Evolutionary conservation across 1,139 yeast genomes (phyloP).

Genomic region (Kurtzmaniella quercitrusa): DNA sequence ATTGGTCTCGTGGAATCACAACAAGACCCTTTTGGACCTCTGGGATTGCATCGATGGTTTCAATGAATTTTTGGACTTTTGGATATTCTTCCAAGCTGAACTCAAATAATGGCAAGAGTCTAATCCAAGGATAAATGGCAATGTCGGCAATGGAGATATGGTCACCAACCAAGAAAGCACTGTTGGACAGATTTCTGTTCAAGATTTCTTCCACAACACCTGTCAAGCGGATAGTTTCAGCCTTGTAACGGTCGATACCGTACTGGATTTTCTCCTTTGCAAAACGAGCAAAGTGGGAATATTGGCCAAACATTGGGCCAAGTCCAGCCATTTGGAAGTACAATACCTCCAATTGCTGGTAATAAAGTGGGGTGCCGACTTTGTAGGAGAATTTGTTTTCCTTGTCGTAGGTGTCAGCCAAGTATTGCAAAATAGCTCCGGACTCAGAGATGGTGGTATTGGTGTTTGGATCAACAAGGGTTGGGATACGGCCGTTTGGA

Average conservation of each 20-base stretch:
- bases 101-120: constrained; percentile 14
- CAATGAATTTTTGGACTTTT: constrained; percentile 39
- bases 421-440: constrained; percentile 54
- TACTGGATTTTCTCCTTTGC: constrained; percentile 49
- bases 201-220: constrained; percentile 50
- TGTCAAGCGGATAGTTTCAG: constrained; percentile 49
- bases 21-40: constrained; percentile 33
- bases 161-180: constrained; percentile 52
- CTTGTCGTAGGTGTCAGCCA: constrained; percentile 55
- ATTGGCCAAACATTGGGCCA: constrained; percentile 63
- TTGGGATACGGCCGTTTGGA: constrained; percentile 63
- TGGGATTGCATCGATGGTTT: constrained; percentile 30
- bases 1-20: neutral
- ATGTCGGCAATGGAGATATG: constrained; percentile 54
- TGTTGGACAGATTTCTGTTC: constrained; percentile 30
- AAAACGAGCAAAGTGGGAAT: constrained; percentile 37
- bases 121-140: constrained; percentile 39
- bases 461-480: constrained; percentile 42
- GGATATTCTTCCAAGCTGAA: constrained; percentile 43
- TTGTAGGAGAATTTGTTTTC: constrained; percentile 46
- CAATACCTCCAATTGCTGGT: constrained; percentile 47
- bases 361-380: constrained; percentile 42
- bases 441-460: constrained; percentile 50
- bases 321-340: constrained; percentile 56
- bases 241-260: constrained; percentile 47